Evolutionary conservation across 345 rosid genomes (phyloP), one percentile per base, ranked within the genome.

Genomic region (Citrus unshiu): DNA sequence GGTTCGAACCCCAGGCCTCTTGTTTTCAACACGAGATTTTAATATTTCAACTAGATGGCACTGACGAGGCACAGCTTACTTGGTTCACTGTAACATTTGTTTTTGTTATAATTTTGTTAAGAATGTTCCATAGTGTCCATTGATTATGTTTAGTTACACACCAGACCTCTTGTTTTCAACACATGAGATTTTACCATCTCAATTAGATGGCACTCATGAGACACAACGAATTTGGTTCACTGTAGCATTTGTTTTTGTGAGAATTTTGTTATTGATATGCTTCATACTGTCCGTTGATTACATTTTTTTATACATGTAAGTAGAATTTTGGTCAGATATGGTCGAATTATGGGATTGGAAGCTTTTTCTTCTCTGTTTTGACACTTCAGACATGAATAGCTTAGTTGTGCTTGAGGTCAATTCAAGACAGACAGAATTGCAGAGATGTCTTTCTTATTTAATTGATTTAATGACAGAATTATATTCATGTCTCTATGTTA

Each of bases 401-500:
- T 77, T 40, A 25, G 27, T n/a, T 70, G 22, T 29, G 27, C 72
- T 32, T 40, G 29, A 40, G 54, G 64, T 59, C 37, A 49, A 16
- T 66, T 59, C 21, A 34, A 29, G 21, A 9, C 22, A 49, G 70
- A 49, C 27, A 35, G 30, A 30, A 30, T 63, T 51, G 19, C 24
- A 4, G 24, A 7, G 43, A 65, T 32, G 16, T 24, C 24, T 18
- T 72, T 22, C 56, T 58, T 6, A 61, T 51, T 58, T 75, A 40
- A 57, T 64, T 74, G 51, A 24, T 71, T 43, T 66, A 49, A 69
- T 54, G 73, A 62, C 4, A 75, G 40, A 67, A 25, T 35, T 10
- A 21, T 54, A 60, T 57, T 57, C 24, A 56, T 65, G 56, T 72
- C 24, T 75, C 68, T 56, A 39, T 34, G 79, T 49, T 39, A 74